Conservation (phyloP, 2,329 filamentous ascomycete genomes). For the Epichloe scottii region DNA sequence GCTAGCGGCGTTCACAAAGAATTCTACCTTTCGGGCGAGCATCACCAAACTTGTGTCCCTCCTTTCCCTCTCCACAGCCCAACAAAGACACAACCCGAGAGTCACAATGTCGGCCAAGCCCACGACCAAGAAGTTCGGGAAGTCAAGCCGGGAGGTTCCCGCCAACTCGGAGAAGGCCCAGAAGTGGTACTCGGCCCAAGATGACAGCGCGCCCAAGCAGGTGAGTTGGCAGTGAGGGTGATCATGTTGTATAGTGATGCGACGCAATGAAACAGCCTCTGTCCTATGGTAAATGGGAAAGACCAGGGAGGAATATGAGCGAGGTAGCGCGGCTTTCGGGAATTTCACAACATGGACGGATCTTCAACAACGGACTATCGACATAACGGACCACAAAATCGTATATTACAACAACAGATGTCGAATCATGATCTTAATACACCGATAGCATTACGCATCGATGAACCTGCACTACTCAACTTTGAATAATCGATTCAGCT, state of each 20-base stretch:
- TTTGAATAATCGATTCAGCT: background rate
- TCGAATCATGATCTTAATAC: too few species aligned
- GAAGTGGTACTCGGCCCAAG: constrained; percentile 98
- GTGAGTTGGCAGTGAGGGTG: constrained; percentile 48
- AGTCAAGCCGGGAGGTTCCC: constrained; percentile 86
- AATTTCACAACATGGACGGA: too few species aligned
- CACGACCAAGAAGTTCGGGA: constrained; percentile 92
- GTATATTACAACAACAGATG: too few species aligned
- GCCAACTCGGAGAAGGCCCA: constrained; percentile 80
- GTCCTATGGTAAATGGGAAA: background rate
- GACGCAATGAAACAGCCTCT: background rate
- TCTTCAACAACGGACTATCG: too few species aligned
- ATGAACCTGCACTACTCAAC: background rate
- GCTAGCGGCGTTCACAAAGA: constrained; percentile 29
- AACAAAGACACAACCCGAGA: constrained; percentile 29
- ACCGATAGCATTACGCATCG: too few species aligned
- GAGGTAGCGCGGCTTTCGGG: too few species aligned
- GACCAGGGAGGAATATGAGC: background rate
- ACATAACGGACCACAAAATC: background rate
- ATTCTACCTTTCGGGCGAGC: constrained; percentile 28
- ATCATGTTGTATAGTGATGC: constrained; percentile 7
- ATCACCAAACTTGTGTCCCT: constrained; percentile 24
- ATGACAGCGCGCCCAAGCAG: constrained; percentile 82
- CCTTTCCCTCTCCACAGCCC: constrained; percentile 23
- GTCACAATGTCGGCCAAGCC: constrained; percentile 63